These are phyloP conservation scores for Penicillium verhagenii DNA, from an alignment of 495 filamentous ascomycete species.

Conservation along the genomic window DNA sequence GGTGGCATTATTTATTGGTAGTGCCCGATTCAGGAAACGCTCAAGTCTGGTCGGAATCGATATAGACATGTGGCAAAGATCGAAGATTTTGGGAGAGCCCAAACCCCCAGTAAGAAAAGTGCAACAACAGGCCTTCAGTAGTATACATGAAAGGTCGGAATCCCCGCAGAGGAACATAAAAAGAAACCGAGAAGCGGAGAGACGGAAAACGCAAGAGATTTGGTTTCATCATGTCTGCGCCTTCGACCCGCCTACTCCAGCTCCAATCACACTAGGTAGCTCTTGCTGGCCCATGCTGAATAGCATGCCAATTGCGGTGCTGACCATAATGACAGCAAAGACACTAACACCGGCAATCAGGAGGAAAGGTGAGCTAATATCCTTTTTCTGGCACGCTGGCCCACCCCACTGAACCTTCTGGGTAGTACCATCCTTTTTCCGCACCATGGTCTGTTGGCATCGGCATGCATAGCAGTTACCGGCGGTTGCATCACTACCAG, in stretches of 20 bases:
- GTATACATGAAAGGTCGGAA: neutral
- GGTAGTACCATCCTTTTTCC: conserved; percentile 45
- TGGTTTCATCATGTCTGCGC: neutral
- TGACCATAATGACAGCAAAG: conserved; percentile 56
- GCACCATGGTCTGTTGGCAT: conserved; percentile 56
- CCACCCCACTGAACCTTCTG: conserved; percentile 74
- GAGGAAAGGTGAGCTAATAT: conserved; percentile 85
- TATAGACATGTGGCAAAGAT: too few species aligned
- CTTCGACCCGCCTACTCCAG: conserved; percentile 69
- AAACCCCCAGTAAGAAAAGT: neutral
- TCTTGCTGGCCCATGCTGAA: conserved; percentile 75
- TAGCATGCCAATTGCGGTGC: conserved; percentile 70
- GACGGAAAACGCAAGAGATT: neutral
- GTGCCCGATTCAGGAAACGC: neutral
- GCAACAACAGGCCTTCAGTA: neutral
- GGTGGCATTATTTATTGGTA: neutral
- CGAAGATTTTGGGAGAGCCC: too few species aligned
- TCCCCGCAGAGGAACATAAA: neutral
- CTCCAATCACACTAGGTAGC: conserved; percentile 82
- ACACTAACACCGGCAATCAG: conserved; percentile 71
- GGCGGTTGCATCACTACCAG: conserved; percentile 26
- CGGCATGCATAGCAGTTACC: conserved; percentile 71
- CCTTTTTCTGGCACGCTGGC: conserved; percentile 84
- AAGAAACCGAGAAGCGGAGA: neutral
- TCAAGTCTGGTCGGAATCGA: neutral